These are phyloP conservation scores for Oryza glaberrima DNA, from an alignment of 176 grass and related monocot species.

Conservation along the genomic window DNA sequence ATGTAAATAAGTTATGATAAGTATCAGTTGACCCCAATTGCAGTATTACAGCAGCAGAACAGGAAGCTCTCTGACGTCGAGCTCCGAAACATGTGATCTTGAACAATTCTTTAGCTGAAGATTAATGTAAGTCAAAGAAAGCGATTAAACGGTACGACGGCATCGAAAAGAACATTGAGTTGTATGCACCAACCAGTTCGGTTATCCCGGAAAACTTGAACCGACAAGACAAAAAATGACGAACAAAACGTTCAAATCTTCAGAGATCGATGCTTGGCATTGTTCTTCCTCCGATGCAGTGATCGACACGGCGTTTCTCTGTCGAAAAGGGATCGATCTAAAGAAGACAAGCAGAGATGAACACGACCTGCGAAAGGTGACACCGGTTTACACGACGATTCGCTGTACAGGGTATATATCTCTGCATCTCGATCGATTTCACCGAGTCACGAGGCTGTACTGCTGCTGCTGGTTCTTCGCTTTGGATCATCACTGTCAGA, in stretches of 20 bases:
- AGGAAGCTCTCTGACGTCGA: slow-evolving; percentile 35
- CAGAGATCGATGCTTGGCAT: background rate
- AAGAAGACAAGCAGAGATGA: background rate
- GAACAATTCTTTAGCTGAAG: background rate
- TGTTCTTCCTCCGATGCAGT: background rate
- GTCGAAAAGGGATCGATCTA: background rate
- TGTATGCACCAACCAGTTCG: background rate
- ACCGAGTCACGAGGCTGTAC: background rate
- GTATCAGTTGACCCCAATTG: slow-evolving; percentile 28
- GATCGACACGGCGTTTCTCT: background rate
- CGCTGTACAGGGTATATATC: background rate
- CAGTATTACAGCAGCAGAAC: slow-evolving; percentile 28
- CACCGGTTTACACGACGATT: background rate
- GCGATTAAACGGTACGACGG: background rate
- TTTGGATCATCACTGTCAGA: slow-evolving; percentile 1
- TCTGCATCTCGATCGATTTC: background rate
- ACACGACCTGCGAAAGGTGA: background rate
- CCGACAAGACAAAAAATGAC: background rate
- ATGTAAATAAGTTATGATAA: slow-evolving; percentile 48
- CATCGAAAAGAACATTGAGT: background rate
- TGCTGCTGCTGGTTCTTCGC: background rate
- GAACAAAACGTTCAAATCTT: background rate
- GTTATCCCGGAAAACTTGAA: background rate
- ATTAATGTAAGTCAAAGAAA: background rate
- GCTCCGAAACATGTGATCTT: slow-evolving; percentile 49